A percentile compares a stretch with the other conserved stretches of the same genome.
phyloP scores from a whole-genome alignment of 345 rosid genomes.

The Viola odorata region DNA sequence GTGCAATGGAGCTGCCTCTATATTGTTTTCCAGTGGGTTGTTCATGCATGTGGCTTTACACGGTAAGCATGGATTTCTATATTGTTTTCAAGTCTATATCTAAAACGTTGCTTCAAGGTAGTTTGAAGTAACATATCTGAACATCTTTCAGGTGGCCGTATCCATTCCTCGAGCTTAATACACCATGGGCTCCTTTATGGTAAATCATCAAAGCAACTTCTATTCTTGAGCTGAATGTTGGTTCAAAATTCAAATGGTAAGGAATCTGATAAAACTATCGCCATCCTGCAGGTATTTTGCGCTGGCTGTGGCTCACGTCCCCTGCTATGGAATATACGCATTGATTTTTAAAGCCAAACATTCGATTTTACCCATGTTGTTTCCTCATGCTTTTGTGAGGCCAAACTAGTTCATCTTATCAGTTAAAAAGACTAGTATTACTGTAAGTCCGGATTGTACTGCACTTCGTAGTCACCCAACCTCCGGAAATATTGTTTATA shows the following conservation, averaged over 20 bases:
- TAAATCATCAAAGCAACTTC: constrained; percentile 7
- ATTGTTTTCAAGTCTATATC: too few relatives aligned
- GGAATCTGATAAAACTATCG: neutral
- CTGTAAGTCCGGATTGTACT: too few relatives aligned
- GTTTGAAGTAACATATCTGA: neutral
- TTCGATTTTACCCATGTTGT: constrained; percentile 35
- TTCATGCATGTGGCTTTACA: constrained; percentile 73
- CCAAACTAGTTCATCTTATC: constrained; percentile 15
- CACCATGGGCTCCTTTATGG: constrained; percentile 76
- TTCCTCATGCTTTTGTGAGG: constrained; percentile 42
- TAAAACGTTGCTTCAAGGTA: too few relatives aligned
- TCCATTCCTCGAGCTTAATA: constrained; percentile 64
- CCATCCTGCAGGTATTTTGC: constrained; percentile 48
- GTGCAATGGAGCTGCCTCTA: constrained; percentile 75
- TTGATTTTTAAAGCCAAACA: constrained; percentile 49
- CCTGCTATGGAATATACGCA: constrained; percentile 61
- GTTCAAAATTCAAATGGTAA: too few relatives aligned
- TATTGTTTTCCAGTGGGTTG: constrained; percentile 72
- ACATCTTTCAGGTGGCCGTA: constrained; percentile 77
- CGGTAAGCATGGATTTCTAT: constrained; percentile 38
- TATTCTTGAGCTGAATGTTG: neutral
- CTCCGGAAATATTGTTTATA: too few relatives aligned
- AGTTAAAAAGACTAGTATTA: too few relatives aligned
- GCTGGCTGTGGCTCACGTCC: constrained; percentile 56
- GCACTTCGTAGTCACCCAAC: too few relatives aligned